Evolutionary conservation across 768 basidiomycete genomes (phyloP), one percentile per base, ranked within the genome.

Genomic region (Fomitopsis serialis): DNA sequence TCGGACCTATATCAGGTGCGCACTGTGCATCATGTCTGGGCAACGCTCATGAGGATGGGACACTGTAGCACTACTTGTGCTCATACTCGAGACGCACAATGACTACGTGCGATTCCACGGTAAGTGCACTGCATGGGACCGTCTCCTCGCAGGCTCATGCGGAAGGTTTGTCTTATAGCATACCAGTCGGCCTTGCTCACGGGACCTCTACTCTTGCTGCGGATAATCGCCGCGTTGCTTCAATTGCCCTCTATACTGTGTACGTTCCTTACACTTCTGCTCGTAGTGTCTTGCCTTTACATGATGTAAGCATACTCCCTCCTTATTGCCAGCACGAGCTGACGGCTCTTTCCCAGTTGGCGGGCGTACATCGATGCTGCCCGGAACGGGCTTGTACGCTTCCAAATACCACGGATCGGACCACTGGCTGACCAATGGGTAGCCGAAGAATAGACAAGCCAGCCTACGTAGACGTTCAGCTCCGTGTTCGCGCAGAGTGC

Each of bases 31-130:
- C 17, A 13, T 5, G 22, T 42, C 15, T 11, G 9, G 19, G 15
- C 10, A 24, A 49, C 45, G 36, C 12, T 49, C 24, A 19, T 49
- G 44, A 53, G 22, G 42, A 29, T 45, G 22, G 44, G 21, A 25
- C 54, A 24, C 29, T 11, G 52, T 36, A 88, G 89, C 89, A 2
- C 68, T 90, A 27, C 24, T 74, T 1, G 66, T 89, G 29, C 75
- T 91, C 10, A 75, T 88, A n/a, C 57, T 83, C n/a, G 88, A 91
- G 68, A 91, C 83, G 10, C 78, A 80, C 55, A 87, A 86, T 60
- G 84, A 89, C 66, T 85, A 80, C 57, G 80, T 89, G 54, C 81
- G 89, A 50, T 90, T 89, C 65, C 87, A 89, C 64, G 85, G 87
- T 87, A 49, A 61, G 78, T 63, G n/a, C n/a, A 40, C 42, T 49